A percentile compares a stretch with the other conserved stretches of the same genome.
phyloP scores from a whole-genome alignment of 306 rosid genomes.

The Carpinus viminea region DNA sequence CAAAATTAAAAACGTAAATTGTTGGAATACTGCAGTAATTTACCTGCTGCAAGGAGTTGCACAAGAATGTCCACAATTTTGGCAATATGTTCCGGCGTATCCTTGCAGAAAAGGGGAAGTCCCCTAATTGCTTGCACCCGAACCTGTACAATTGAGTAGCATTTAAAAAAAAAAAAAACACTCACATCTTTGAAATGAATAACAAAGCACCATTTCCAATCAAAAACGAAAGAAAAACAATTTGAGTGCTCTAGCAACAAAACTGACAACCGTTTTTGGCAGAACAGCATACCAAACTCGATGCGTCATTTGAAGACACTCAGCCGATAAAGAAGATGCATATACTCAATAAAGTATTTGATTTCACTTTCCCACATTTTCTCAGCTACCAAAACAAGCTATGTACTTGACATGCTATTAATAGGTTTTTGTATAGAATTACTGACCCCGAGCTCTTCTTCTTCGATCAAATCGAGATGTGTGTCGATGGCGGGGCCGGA shows the following conservation, averaged over 20 bases:
- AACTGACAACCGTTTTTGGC: too few relatives aligned
- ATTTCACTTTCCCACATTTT: not conserved
- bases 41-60: conserved; percentile 85
- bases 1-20: not conserved
- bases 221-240: not conserved
- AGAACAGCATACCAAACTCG: too few relatives aligned
- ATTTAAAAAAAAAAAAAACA: conserved; percentile 20
- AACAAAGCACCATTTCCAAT: not conserved
- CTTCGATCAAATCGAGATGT: conserved; percentile 92
- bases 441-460: conserved; percentile 93
- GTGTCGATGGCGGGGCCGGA: conserved; percentile 73
- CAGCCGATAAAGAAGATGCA: too few relatives aligned
- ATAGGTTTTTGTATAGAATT: not conserved
- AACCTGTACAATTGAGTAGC: conserved; percentile 49
- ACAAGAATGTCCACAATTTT: conserved; percentile 95
- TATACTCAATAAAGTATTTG: too few relatives aligned
- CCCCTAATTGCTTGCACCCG: conserved; percentile 99
- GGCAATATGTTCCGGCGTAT: conserved; percentile 84
- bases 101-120: conserved; percentile 96
- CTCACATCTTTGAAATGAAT: not conserved
- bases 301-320: not conserved
- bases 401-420: not conserved
- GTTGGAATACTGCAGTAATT: not conserved
- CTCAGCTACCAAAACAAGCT: conserved; percentile 14
- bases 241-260: too few relatives aligned